Percentiles rank a stretch among this genome's conserved stretches.
Conservation (phyloP, 257 asterid species). For the Solanum habrochaites region DNA sequence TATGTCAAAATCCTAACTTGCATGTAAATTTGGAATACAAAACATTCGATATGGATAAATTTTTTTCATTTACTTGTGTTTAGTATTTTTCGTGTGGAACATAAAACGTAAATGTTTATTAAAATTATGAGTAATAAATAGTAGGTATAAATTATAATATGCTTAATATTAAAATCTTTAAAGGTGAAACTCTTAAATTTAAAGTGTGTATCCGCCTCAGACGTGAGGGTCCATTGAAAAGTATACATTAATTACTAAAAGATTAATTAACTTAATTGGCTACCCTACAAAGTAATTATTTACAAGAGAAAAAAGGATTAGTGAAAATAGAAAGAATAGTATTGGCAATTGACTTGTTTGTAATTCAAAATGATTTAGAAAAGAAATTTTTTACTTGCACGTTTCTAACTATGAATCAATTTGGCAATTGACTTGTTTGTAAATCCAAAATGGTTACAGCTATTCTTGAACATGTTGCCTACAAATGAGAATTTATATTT, state of each 20-base stretch:
- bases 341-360: too few relatives aligned
- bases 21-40: not conserved
- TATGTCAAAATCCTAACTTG: not conserved
- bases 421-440: not conserved
- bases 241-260: not conserved
- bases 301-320: not conserved
- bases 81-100: fast-evolving
- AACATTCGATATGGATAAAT: fast-evolving
- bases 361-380: not conserved
- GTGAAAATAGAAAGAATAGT: not conserved
- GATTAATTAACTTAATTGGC: not conserved
- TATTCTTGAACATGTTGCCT: not conserved
- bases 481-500: not conserved
- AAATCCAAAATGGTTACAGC: not conserved
- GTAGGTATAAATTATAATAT: not conserved
- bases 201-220: not conserved
- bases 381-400: not conserved
- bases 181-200: not conserved
- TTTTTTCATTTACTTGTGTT: not conserved
- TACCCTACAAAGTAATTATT: not conserved
- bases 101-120: not conserved
- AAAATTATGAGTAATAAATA: not conserved
- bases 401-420: not conserved
- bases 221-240: not conserved
- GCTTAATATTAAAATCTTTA: not conserved